Percentiles rank a stretch among this genome's conserved stretches.
These are phyloP conservation scores for Syzygium jambos DNA, from an alignment of 345 rosid genomes.

Conservation along the genomic window DNA sequence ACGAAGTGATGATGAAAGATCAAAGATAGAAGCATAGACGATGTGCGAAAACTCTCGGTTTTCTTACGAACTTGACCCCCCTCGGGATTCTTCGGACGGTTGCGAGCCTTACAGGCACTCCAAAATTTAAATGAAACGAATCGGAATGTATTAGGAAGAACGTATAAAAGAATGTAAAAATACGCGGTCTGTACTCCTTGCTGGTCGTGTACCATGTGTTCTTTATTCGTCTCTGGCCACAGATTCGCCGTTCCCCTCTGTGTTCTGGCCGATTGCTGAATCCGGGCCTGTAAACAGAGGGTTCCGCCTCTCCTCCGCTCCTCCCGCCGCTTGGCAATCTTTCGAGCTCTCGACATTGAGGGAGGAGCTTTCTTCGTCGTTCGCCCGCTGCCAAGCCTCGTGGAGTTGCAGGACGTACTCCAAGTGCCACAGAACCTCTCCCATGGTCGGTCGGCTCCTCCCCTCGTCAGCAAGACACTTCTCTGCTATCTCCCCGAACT, in stretches of 20 bases:
- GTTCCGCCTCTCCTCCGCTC: background rate
- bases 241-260: background rate
- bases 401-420: conserved; percentile 85
- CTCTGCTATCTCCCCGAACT: conserved; percentile 87
- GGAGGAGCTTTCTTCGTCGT: background rate
- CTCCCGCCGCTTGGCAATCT: background rate
- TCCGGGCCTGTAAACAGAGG: background rate
- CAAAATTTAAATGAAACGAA: background rate
- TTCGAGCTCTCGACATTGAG: background rate
- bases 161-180: background rate
- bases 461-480: conserved; percentile 85
- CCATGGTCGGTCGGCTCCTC: conserved; percentile 82
- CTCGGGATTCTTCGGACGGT: background rate
- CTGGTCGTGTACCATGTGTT: background rate
- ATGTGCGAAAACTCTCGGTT: background rate
- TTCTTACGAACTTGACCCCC: background rate
- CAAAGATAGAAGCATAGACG: background rate
- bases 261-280: background rate
- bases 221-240: background rate
- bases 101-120: background rate
- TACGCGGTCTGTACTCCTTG: background rate
- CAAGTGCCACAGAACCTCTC: conserved; percentile 84
- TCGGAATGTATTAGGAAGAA: background rate
- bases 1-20: background rate
- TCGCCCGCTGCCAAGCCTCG: conserved; percentile 41